A percentile compares a stretch with the other conserved stretches of the same genome.
phyloP scores from a whole-genome alignment of 1,139 yeast genomes.

The Martiniozyma asiatica region DNA sequence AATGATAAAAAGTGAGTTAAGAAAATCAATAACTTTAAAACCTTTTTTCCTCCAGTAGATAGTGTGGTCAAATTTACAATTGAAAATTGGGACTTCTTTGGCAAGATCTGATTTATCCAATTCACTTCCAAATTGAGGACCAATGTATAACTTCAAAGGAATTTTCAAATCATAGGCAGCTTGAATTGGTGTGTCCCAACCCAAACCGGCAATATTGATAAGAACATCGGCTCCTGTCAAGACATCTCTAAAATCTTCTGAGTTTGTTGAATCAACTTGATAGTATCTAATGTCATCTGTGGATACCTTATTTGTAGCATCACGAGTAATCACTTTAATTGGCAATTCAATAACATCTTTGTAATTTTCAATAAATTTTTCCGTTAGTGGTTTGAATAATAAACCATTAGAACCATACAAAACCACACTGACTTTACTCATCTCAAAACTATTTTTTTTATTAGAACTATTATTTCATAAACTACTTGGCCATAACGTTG shows the following conservation, averaged over 20 bases:
- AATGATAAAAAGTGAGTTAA: constrained; percentile 33
- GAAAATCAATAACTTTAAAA: constrained; percentile 39
- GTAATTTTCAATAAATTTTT: constrained; percentile 21
- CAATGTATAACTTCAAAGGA: constrained; percentile 41
- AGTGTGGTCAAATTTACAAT: constrained; percentile 31
- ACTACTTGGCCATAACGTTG: no score
- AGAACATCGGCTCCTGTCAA: constrained; percentile 41
- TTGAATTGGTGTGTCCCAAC: constrained; percentile 20
- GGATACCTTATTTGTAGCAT: constrained; percentile 22
- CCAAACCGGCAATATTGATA: constrained; percentile 30
- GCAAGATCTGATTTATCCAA: constrained; percentile 18
- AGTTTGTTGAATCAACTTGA: constrained; percentile 23
- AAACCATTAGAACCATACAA: constrained; percentile 3
- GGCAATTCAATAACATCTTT: constrained; percentile 28
- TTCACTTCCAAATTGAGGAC: constrained; percentile 52
- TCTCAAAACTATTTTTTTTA: no score
- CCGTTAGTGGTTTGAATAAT: constrained; percentile 1
- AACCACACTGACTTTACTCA: constrained; percentile 2
- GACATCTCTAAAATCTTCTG: constrained; percentile 24
- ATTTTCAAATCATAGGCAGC: constrained; percentile 26
- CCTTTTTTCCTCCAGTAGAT: constrained; percentile 32
- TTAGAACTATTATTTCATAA: no score
- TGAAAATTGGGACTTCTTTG: constrained; percentile 17
- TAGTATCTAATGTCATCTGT: constrained; percentile 32
- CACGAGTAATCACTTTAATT: constrained; percentile 37